phyloP scores from a whole-genome alignment of 768 basidiomycete genomes.

The Boletus insuetus region DNA sequence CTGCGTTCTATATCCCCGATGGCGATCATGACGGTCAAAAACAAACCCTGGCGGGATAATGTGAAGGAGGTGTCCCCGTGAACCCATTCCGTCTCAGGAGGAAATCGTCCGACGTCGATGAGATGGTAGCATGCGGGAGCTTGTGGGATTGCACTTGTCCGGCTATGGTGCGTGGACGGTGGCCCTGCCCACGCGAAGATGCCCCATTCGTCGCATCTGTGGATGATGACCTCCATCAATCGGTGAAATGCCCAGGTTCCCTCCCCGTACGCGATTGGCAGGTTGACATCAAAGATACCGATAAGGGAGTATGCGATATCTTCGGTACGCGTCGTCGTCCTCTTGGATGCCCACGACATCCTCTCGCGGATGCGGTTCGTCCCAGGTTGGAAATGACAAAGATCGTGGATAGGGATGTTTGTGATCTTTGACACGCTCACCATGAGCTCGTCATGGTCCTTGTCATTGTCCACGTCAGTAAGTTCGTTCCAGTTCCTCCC shows the following conservation, averaged over 20 bases:
- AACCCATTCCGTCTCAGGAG: slow-evolving; percentile 1
- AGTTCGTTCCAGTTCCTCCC: slow-evolving; percentile 8
- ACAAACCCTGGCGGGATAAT: slow-evolving; percentile 14
- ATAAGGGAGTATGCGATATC: slow-evolving; percentile 27
- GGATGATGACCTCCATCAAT: slow-evolving; percentile 23
- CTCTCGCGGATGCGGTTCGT: slow-evolving; percentile 11
- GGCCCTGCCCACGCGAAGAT: slow-evolving; percentile 25
- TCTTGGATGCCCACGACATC: slow-evolving; percentile 24
- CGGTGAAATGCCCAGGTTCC: slow-evolving; percentile 25
- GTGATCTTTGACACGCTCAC: slow-evolving; percentile 4
- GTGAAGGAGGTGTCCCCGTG: slow-evolving; percentile 17
- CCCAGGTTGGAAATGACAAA: slow-evolving; percentile 9
- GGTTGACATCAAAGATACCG: slow-evolving; percentile 24
- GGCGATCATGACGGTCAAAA: slow-evolving; percentile 10
- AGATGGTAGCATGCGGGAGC: slow-evolving; percentile 18
- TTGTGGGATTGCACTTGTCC: slow-evolving; percentile 10
- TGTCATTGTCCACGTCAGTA: slow-evolving; percentile 3
- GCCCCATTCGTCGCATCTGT: slow-evolving; percentile 21
- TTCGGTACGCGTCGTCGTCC: slow-evolving; percentile 24
- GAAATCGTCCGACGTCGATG: slow-evolving; percentile 2
- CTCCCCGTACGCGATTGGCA: slow-evolving; percentile 15
- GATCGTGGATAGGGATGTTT: slow-evolving; percentile 7
- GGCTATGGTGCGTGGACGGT: slow-evolving; percentile 12
- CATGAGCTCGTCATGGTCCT: slow-evolving; percentile 1
- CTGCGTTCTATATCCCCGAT: slow-evolving; percentile 3